These are phyloP conservation scores for Sugiyamaella smithiae DNA, from an alignment of 805 yeast genomes.

Conservation along the genomic window DNA sequence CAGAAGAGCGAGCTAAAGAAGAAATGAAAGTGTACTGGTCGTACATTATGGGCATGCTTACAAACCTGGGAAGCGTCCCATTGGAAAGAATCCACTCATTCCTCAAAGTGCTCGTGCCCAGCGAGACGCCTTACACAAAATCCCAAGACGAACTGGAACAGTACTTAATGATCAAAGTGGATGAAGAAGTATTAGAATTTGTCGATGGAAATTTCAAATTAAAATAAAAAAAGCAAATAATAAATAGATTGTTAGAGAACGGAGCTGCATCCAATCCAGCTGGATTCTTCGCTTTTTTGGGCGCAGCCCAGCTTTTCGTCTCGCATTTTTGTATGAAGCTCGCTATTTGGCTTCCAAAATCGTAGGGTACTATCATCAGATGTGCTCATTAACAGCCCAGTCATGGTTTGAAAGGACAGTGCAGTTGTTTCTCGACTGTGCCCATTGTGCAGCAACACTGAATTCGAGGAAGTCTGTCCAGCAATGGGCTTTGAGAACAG, in stretches of 20 bases:
- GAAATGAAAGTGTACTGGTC: conserved; percentile 45
- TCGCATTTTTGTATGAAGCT: neutral
- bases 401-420: conserved; percentile 9
- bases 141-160: conserved; percentile 43
- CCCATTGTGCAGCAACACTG: conserved; percentile 15
- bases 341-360: conserved; percentile 12
- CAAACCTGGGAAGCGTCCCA: conserved; percentile 52
- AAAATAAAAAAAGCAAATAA: conserved; percentile 17
- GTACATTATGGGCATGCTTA: conserved; percentile 54
- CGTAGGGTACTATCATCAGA: conserved; percentile 19
- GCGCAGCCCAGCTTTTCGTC: conserved; percentile 1
- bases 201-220: conserved; percentile 39
- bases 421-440: conserved; percentile 19
- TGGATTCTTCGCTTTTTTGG: neutral
- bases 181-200: conserved; percentile 41
- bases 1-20: conserved; percentile 32
- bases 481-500: conserved; percentile 18
- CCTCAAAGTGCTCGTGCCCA: conserved; percentile 54
- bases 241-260: neutral
- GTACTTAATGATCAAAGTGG: conserved; percentile 43
- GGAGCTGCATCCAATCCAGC: neutral
- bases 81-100: conserved; percentile 51
- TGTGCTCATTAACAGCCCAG: conserved; percentile 17
- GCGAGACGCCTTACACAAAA: conserved; percentile 42
- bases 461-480: neutral